Evolutionary conservation across 2,329 filamentous ascomycete genomes (phyloP), one percentile per base, ranked within the genome.

Genomic region (Aspergillus hiratsukae): DNA sequence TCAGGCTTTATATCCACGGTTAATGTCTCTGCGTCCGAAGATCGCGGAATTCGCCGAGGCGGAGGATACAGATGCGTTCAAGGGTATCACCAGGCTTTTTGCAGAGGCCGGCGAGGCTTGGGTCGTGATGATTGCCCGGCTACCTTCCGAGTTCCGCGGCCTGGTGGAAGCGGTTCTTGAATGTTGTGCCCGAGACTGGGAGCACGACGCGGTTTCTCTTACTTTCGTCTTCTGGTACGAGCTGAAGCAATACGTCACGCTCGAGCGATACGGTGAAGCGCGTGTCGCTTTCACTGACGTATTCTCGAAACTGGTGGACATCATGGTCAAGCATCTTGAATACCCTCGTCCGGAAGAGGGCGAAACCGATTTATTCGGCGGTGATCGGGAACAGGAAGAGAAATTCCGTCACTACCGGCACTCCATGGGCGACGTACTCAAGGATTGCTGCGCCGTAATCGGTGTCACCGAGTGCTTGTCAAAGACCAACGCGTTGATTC

Each of bases 221-320:
- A 99, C 95, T 0, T 99, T 99, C 75, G 86, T 86, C 64, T 97
- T 99, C 77, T 99, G 94, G 94, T 97, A 95, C 71, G 94, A 99
- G 70, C 82, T 99, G 49, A 99, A 99, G 79, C 91, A 97, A 72
- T 97, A 96, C 71, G 81, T 99, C 49, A 91, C 92, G 1, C 76
- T 99, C 53, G 93, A 97, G 37, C 88, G 88, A 63, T 99, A 97
- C 71, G 89, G 90, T 52, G 83, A 91, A 66, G 89, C 92, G 43
- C 86, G 92, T 52, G 74, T 91, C 61, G 82, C 89, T 65, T 84
- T 91, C 54, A 81, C 90, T 37, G 90, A 95, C 63, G 79, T 97
- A 49, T 99, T 91, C 74, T 89, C 91, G 1, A 88, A 89, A 69
- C 81, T 99, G 41, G 92, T 99, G 57, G 93, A 97, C 69, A 87